Base-by-base conservation (phyloP, 257 asterid genomes). In the Paulownia fortunei region DNA sequence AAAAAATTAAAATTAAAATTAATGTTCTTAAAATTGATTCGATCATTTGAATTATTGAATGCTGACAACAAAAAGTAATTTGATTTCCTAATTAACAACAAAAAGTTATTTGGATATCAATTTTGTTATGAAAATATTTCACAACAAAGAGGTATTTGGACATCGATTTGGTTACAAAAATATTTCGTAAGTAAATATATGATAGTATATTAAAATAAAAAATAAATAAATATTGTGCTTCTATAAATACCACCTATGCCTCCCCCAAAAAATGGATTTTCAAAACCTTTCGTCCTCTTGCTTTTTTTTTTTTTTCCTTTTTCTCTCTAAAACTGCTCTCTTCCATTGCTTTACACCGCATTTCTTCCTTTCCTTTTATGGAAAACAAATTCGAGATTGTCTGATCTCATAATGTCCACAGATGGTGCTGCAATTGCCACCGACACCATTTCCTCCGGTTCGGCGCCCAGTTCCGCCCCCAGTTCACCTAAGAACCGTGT, bases 401-500 rank as follows among this genome's bases (percentile, higher is more conserved):
- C 62, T 21, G 32, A 61, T 69, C 69, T 67, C 44, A 72, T 24
- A 39, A 88, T 86, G 93, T 49, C 85, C 39, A 71, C 66, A 26
- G 82, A 76, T 54, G 86, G 76, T 81, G 69, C 56, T 58, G 37
- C 41, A 0, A 76, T 71, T 26, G 79, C 58, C 26, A 66, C 61
- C 61, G 82, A 34, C 76, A 42, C 69, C 42, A 36, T 56, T 56
- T 26, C 66, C 54, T 19, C 74, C 74, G 80, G 82, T 64, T 78
- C 91, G 41, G 81, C 87, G 61, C 80, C 87, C 0, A 74, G 62
- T 52, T 86, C 94, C 41, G 74, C 85, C 81, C 90, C 92, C 23
- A 70, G 85, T 47, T 90, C 94, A 9, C 97, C 97, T 0, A 76
- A 55, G 80, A 75, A 69, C 72, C 75, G 86, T 76, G 76, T 92